Conservation (phyloP, 1,284 basidiomycete species). For the Pseudozyma flocculosa region DNA sequence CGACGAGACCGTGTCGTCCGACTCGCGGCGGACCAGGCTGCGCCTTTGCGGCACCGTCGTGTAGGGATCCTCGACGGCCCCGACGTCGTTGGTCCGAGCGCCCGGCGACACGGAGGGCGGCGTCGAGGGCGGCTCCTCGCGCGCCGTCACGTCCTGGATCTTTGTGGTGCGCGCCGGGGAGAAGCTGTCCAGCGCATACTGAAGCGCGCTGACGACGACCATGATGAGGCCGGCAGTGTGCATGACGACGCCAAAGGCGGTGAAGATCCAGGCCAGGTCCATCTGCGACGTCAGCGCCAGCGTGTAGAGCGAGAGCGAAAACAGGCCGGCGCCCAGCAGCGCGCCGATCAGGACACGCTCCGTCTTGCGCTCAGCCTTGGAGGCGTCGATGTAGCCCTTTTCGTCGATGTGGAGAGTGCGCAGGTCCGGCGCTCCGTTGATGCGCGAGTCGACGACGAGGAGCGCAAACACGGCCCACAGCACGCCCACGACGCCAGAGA, state of each 20-base stretch:
- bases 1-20: slow-evolving; percentile 7
- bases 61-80: not conserved
- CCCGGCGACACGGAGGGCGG: too few relatives aligned
- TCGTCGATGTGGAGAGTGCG: slow-evolving; percentile 37
- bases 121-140: slow-evolving; percentile 9
- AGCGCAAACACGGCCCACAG: slow-evolving; percentile 11
- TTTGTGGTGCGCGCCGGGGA: slow-evolving; percentile 14
- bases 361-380: slow-evolving; percentile 17
- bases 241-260: slow-evolving; percentile 18
- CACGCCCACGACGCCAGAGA: slow-evolving; percentile 15
- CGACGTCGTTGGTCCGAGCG: too few relatives aligned
- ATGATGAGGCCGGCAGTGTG: slow-evolving; percentile 13
- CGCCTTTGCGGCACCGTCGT: not conserved
- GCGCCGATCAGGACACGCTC: slow-evolving; percentile 22
- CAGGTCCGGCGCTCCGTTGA: not conserved
- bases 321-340: slow-evolving; percentile 11
- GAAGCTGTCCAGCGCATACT: slow-evolving; percentile 31
- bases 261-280: slow-evolving; percentile 22
- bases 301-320: slow-evolving; percentile 34
- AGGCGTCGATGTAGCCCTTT: slow-evolving; percentile 39
- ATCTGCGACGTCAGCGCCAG: slow-evolving; percentile 26
- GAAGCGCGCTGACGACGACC: slow-evolving; percentile 5
- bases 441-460: slow-evolving; percentile 12
- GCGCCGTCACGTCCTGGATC: slow-evolving; percentile 24
- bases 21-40: not conserved